Percentiles rank a stretch among this genome's conserved stretches.
Conservation (phyloP, 1,139 yeast species). For the Pneumocystis canis region DNA sequence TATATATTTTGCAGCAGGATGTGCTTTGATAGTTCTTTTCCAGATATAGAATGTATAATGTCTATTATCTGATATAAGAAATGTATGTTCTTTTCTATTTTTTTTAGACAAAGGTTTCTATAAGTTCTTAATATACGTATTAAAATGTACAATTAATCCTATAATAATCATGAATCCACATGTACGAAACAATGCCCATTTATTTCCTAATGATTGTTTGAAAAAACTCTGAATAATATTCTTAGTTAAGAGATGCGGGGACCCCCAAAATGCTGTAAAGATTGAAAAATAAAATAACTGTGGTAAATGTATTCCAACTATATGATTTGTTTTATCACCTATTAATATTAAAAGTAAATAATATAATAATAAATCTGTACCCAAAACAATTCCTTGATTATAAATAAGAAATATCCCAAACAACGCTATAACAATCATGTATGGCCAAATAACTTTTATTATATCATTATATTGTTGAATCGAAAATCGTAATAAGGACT, state of each 20-base stretch:
- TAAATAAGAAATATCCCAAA: constrained; percentile 43
- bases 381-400: constrained; percentile 68
- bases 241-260: constrained; percentile 51
- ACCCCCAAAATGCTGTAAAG: constrained; percentile 47
- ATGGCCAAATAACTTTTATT: constrained; percentile 1
- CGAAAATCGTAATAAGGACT: background rate
- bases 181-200: background rate
- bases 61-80: constrained; percentile 82
- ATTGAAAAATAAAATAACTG: constrained; percentile 67
- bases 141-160: background rate
- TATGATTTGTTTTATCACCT: constrained; percentile 80
- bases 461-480: background rate
- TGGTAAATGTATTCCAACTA: constrained; percentile 52
- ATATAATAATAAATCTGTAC: constrained; percentile 19
- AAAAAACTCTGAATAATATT: constrained; percentile 29
- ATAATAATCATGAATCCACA: background rate
- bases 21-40: constrained; percentile 40
- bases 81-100: constrained; percentile 74
- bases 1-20: constrained; percentile 29
- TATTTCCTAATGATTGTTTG: constrained; percentile 16
- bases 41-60: constrained; percentile 75
- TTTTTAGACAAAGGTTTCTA: constrained; percentile 26
- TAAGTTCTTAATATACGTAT: constrained; percentile 19
- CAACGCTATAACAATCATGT: constrained; percentile 30
- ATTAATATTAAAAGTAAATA: background rate